Percentiles rank a stretch among this genome's conserved stretches.
Evolutionary conservation across 345 rosid genomes (phyloP).

Genomic region (Populus euphratica): DNA sequence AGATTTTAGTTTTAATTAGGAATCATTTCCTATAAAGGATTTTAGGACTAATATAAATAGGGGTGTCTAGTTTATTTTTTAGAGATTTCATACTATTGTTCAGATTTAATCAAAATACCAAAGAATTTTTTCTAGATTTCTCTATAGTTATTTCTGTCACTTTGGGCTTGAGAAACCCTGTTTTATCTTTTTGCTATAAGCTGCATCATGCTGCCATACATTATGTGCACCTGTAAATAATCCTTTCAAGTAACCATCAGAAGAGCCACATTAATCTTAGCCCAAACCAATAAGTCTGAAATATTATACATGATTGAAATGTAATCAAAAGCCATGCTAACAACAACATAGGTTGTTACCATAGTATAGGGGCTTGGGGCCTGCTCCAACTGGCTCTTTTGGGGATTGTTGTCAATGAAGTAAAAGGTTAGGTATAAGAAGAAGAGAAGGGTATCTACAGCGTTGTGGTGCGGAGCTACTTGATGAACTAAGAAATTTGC

Average conservation of each 20-base stretch:
- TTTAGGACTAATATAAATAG: too few species aligned
- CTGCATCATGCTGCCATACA: background rate
- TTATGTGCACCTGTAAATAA: background rate
- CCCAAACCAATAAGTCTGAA: background rate
- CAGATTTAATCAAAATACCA: too few species aligned
- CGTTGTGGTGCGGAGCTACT: background rate
- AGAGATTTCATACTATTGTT: too few species aligned
- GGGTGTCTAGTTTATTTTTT: too few species aligned
- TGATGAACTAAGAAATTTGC: background rate
- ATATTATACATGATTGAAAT: background rate
- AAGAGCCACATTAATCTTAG: background rate
- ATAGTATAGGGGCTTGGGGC: background rate
- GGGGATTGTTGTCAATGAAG: background rate
- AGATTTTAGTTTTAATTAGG: too few species aligned
- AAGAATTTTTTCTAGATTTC: too few species aligned
- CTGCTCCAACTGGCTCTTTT: background rate
- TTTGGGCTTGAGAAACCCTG: too few species aligned
- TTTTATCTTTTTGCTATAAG: too few species aligned
- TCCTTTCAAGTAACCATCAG: background rate
- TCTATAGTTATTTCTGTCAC: too few species aligned
- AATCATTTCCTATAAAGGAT: too few species aligned
- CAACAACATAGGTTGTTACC: background rate
- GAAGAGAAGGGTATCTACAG: background rate
- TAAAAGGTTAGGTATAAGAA: background rate
- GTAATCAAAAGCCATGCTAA: background rate